phyloP scores from a whole-genome alignment of 1,284 basidiomycete genomes.

The Melanopsichium pennsylvanicum region DNA sequence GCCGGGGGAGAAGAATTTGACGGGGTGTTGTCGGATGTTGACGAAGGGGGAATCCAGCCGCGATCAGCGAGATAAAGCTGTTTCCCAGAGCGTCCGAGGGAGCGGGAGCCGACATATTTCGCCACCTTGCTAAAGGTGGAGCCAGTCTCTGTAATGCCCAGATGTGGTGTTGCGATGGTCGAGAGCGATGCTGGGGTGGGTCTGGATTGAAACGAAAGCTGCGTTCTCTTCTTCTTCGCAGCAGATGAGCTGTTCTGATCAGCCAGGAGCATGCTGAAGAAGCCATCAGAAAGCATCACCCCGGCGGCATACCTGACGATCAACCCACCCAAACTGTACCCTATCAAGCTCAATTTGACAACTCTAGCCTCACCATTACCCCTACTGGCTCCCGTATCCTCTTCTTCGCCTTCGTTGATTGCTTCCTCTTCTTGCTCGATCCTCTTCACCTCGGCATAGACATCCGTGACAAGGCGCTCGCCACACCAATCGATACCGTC shows the following conservation, averaged over 20 bases:
- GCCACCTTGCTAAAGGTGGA: constrained; percentile 72
- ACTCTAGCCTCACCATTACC: too few relatives aligned
- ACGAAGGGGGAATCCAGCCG: constrained; percentile 32
- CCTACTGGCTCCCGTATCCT: too few relatives aligned
- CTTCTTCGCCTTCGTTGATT: too few relatives aligned
- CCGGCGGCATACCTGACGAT: constrained; percentile 79
- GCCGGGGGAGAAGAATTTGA: neutral
- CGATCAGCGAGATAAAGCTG: constrained; percentile 40
- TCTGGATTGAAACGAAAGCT: constrained; percentile 20
- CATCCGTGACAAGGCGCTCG: constrained; percentile 75
- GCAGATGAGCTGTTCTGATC: neutral
- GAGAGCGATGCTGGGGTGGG: constrained; percentile 69
- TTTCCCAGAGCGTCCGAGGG: constrained; percentile 12
- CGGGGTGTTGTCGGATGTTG: too few relatives aligned
- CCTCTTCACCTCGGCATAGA: constrained; percentile 49
- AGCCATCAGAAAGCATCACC: constrained; percentile 71
- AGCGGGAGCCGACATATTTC: constrained; percentile 68
- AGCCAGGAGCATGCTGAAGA: too few relatives aligned
- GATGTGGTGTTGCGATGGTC: constrained; percentile 82
- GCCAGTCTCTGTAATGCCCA: constrained; percentile 69
- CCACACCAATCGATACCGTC: constrained; percentile 80
- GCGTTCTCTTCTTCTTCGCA: neutral
- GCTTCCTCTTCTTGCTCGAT: constrained; percentile 23
- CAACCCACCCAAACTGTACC: constrained; percentile 81
- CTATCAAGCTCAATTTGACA: constrained; percentile 40